A percentile compares a stretch with the other conserved stretches of the same genome.
These are phyloP conservation scores for Torulaspora maleeae DNA, from an alignment of 805 yeast genomes.

Conservation along the genomic window DNA sequence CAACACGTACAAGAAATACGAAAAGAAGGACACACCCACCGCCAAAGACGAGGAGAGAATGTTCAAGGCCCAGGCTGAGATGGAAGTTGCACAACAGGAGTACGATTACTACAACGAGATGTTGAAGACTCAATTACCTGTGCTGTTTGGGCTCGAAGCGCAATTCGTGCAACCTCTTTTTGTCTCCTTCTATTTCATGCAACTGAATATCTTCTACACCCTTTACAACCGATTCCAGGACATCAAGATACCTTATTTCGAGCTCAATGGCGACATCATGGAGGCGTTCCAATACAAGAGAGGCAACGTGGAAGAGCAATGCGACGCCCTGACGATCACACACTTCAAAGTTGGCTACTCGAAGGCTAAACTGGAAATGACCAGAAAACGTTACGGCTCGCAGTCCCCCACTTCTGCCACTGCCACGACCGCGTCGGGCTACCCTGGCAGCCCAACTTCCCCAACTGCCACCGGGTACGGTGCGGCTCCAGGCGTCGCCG, in stretches of 20 bases:
- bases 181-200: constrained; percentile 95
- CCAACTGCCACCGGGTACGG: constrained; percentile 22
- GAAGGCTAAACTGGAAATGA: constrained; percentile 74
- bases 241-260: constrained; percentile 95
- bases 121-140: constrained; percentile 86
- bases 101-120: constrained; percentile 93
- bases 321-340: constrained; percentile 86
- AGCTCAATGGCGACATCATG: constrained; percentile 74
- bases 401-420: constrained; percentile 20
- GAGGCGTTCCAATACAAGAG: constrained; percentile 76
- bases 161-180: constrained; percentile 91
- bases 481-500: not conserved
- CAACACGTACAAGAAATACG: constrained; percentile 63
- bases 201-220: constrained; percentile 92
- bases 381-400: constrained; percentile 59
- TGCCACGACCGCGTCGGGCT: constrained; percentile 23
- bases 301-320: constrained; percentile 84
- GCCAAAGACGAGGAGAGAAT: constrained; percentile 87
- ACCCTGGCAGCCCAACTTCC: constrained; percentile 9
- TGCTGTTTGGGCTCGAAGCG: constrained; percentile 80
- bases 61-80: constrained; percentile 85
- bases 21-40: constrained; percentile 75
- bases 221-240: constrained; percentile 88
- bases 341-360: constrained; percentile 90
- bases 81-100: constrained; percentile 89